Evolutionary conservation across 257 asterid species (phyloP).

Genomic region (Rubia yunnanensis): DNA sequence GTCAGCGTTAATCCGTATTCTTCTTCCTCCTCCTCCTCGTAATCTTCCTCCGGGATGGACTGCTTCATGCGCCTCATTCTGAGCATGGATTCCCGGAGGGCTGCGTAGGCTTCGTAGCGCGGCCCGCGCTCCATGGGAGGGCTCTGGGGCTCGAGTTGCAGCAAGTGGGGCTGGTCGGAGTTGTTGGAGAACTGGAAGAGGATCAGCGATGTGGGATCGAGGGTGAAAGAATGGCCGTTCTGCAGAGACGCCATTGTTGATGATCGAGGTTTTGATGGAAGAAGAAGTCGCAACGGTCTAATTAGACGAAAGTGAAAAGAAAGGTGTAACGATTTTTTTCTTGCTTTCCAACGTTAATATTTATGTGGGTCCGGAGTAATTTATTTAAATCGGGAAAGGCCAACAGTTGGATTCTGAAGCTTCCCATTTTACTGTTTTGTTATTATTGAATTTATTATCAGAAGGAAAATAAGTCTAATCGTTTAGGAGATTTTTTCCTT

Average conservation of each 20-base stretch:
- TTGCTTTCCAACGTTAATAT: constrained; percentile 48
- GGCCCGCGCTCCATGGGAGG: constrained; percentile 66
- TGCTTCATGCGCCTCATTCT: constrained; percentile 27
- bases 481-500: neutral
- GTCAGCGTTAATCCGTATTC: constrained; percentile 31
- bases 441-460: neutral
- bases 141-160: constrained; percentile 43
- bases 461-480: neutral
- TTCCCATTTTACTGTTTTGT: neutral
- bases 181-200: constrained; percentile 50
- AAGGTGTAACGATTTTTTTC: constrained; percentile 7
- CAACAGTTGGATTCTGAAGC: neutral
- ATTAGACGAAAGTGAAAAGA: neutral
- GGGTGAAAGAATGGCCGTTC: constrained; percentile 24
- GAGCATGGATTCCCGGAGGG: constrained; percentile 58
- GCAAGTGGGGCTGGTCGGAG: constrained; percentile 40
- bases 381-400: constrained; percentile 1
- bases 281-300: neutral
- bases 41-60: constrained; percentile 13
- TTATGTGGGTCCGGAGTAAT: constrained; percentile 30
- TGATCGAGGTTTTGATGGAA: constrained; percentile 13
- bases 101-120: constrained; percentile 65
- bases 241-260: constrained; percentile 26
- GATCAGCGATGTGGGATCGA: constrained; percentile 48
- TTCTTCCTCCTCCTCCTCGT: constrained; percentile 18